phyloP scores from a whole-genome alignment of 352 stramenopile species.

The Phytopythium vexans region DNA sequence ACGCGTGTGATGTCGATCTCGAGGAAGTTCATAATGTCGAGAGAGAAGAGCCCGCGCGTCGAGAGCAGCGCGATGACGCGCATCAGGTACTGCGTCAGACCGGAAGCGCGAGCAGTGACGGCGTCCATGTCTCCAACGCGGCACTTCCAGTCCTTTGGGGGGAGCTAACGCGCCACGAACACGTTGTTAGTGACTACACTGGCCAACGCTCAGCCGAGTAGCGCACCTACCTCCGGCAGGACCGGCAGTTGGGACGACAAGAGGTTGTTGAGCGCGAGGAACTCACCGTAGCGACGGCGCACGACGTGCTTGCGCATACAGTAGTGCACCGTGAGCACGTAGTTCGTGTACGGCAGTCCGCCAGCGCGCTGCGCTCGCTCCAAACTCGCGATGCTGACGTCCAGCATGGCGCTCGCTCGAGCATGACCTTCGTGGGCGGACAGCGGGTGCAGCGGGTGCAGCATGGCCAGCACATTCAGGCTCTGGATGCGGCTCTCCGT shows the following conservation, averaged over 20 bases:
- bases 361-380: constrained; percentile 52
- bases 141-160: constrained; percentile 3
- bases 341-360: constrained; percentile 68
- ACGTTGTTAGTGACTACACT: neutral
- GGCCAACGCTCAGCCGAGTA: no score
- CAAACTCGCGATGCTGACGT: constrained; percentile 58
- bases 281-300: constrained; percentile 64
- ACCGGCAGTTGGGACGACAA: constrained; percentile 45
- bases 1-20: constrained; percentile 51
- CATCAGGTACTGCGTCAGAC: constrained; percentile 42
- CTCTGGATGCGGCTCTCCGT: neutral
- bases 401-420: constrained; percentile 56
- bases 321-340: constrained; percentile 70
- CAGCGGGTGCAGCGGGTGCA: constrained; percentile 38
- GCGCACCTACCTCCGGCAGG: constrained; percentile 31
- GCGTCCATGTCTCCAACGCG: constrained; percentile 1
- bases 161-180: neutral
- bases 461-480: constrained; percentile 24
- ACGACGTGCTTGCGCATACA: constrained; percentile 66
- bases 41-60: constrained; percentile 47
- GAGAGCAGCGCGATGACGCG: constrained; percentile 52
- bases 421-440: constrained; percentile 16
- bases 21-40: constrained; percentile 70
- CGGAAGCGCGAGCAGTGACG: constrained; percentile 22
- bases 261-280: constrained; percentile 38